Base-by-base conservation (phyloP, 2,329 filamentous ascomycete genomes). In the Aureobasidium sp. region DNA sequence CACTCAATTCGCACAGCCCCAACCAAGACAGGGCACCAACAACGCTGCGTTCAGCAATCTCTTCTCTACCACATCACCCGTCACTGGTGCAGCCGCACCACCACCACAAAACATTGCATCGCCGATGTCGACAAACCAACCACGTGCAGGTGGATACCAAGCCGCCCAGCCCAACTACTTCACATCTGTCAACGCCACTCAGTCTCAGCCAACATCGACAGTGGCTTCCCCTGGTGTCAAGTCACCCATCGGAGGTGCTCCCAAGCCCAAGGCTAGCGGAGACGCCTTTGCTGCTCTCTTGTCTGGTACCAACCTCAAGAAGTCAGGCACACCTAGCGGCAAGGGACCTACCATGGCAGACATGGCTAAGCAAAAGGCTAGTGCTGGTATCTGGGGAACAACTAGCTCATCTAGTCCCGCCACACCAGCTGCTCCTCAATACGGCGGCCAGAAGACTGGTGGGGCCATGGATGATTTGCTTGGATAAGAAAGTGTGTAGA, bases 361-460 rank as follows among this genome's bases (percentile, higher is more conserved):
- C 74, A 85, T 99, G 75, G 93, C 92, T n/a, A 97, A 97, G 80
- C 91, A 97, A 77, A 97, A 97, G 82, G 94, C 91, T 63, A 91
- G 87, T 69, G 91, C 92, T 17, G 91, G 92, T 8, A 90, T 99
- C 66, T 99, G 95, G 91, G 94, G 93, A 20, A 84, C 89, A 0
- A 82, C 88, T 17, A 85, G 52, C 64, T 78, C 67, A 66, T 72
- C 66, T 44, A 64, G 67, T 55, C 57, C 66, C 9, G 58, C 66
- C 23, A 64, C 61, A 32, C 56, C 64, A 36, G 56, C 64, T 41
- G 27, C 15, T 9, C 51, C 36, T 39, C 57, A 63, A 17, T 34
- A 53, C 29, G 51, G 50, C 17, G 51, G 51, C 4, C 59, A 62
- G 41, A 68, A 66, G n/a, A 67, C 67, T 36, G 71, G 71, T 6